phyloP scores from a whole-genome alignment of 129 eudicot species.

The Flaveria trinervia region DNA sequence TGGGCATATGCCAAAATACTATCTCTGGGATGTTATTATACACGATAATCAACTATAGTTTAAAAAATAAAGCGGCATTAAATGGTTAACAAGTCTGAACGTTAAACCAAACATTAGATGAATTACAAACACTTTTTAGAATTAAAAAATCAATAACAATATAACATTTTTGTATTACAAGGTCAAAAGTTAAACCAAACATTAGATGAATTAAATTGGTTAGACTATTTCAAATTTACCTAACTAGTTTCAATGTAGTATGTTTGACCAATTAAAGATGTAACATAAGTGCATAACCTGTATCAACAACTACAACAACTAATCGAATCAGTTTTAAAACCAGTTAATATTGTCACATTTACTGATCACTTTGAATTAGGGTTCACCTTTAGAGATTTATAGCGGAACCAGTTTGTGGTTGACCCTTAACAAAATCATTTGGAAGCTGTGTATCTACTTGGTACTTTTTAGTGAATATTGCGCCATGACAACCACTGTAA shows the following conservation, averaged over 20 bases:
- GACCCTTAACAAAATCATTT: too few species aligned
- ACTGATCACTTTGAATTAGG: constrained; percentile 65
- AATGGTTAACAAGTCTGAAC: background rate
- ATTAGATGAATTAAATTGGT: too few species aligned
- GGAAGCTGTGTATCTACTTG: too few species aligned
- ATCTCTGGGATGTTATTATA: constrained; percentile 68
- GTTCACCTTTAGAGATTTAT: constrained; percentile 64
- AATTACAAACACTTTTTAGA: background rate
- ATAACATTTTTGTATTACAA: background rate
- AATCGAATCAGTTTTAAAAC: background rate
- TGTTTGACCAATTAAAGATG: too few species aligned
- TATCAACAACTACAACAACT: background rate
- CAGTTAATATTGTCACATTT: background rate
- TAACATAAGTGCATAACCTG: too few species aligned
- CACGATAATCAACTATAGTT: background rate
- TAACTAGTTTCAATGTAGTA: too few species aligned
- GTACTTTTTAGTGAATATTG: too few species aligned
- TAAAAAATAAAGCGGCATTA: background rate
- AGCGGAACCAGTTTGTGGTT: constrained; percentile 48
- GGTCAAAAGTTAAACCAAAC: background rate
- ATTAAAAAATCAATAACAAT: too few species aligned
- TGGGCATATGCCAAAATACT: constrained; percentile 91
- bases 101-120: too few species aligned
- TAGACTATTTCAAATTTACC: too few species aligned
- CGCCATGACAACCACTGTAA: too few species aligned